Evolutionary conservation across 1,284 basidiomycete genomes (phyloP).

Genomic region (Moesziomyces sp.): DNA sequence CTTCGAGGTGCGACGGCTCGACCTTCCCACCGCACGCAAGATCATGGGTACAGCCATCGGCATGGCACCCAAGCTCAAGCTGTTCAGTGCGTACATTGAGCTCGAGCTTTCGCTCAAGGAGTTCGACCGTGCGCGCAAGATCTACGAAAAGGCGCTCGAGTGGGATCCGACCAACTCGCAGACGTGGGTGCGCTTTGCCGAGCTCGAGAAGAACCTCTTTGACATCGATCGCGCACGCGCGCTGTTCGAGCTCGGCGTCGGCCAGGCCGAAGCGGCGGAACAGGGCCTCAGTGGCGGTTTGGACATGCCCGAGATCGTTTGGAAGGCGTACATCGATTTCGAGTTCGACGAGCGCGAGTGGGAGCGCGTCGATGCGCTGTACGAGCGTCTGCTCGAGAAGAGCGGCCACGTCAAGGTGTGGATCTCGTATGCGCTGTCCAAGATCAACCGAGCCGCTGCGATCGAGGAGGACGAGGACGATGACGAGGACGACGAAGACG

Average conservation of each 20-base stretch:
- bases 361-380: constrained; percentile 83
- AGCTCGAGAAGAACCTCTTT: constrained; percentile 90
- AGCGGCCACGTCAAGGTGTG: constrained; percentile 89
- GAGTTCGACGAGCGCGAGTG: constrained; percentile 94
- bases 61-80: constrained; percentile 89
- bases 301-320: constrained; percentile 94
- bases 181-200: constrained; percentile 94
- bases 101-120: constrained; percentile 71
- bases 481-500: constrained; percentile 76
- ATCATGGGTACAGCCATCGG: constrained; percentile 90
- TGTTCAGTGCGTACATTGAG: constrained; percentile 63
- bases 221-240: constrained; percentile 91
- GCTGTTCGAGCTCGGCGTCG: constrained; percentile 94
- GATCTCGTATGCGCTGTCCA: constrained; percentile 69
- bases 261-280: constrained; percentile 71
- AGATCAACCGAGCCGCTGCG: constrained; percentile 72
- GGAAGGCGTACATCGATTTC: constrained; percentile 90
- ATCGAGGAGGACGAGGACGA: constrained; percentile 76
- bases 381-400: constrained; percentile 85
- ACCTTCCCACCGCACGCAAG: constrained; percentile 86
- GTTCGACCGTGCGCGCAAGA: constrained; percentile 89
- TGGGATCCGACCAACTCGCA: constrained; percentile 64
- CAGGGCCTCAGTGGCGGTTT: constrained; percentile 72
- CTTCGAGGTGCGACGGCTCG: constrained; percentile 88
- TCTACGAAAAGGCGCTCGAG: constrained; percentile 89